Evolutionary conservation across 805 yeast species (phyloP).

Genomic region (Kuraishia capsulata): DNA sequence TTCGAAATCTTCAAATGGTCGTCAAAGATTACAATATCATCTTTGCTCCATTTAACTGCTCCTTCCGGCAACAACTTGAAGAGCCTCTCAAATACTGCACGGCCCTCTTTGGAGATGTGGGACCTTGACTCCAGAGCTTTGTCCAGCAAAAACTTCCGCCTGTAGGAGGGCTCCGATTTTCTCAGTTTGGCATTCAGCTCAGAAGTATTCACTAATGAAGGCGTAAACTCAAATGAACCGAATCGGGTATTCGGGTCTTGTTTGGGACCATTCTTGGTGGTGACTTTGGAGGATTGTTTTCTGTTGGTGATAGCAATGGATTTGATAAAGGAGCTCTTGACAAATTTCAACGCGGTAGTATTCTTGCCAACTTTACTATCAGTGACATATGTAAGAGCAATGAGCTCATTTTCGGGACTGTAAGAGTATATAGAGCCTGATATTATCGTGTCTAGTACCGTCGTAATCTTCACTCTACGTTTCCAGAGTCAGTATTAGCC

Average conservation of each 20-base stretch:
- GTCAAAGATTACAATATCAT: slow-evolving; percentile 27
- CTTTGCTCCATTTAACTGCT: slow-evolving; percentile 22
- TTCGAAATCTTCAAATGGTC: slow-evolving; percentile 26
- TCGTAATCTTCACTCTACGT: slow-evolving; percentile 49
- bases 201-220: slow-evolving; percentile 10
- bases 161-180: slow-evolving; percentile 11
- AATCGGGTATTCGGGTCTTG: slow-evolving; percentile 13
- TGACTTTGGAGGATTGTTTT: slow-evolving; percentile 11
- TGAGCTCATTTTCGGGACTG: slow-evolving; percentile 37
- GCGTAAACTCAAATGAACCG: slow-evolving; percentile 7
- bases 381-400: slow-evolving; percentile 24
- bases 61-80: slow-evolving; percentile 20
- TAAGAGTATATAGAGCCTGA: slow-evolving; percentile 61
- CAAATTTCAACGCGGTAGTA: slow-evolving; percentile 31
- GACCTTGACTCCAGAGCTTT: slow-evolving; percentile 11
- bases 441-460: slow-evolving; percentile 45
- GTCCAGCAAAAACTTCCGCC: slow-evolving; percentile 11
- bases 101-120: slow-evolving; percentile 17
- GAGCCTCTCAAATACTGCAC: slow-evolving; percentile 14
- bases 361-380: slow-evolving; percentile 11
- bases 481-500: no score
- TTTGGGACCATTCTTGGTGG: neutral
- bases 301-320: slow-evolving; percentile 36
- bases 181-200: slow-evolving; percentile 9
- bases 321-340: slow-evolving; percentile 52